Base-by-base conservation (phyloP, 805 yeast species). In the Wickerhamiella cacticola region DNA sequence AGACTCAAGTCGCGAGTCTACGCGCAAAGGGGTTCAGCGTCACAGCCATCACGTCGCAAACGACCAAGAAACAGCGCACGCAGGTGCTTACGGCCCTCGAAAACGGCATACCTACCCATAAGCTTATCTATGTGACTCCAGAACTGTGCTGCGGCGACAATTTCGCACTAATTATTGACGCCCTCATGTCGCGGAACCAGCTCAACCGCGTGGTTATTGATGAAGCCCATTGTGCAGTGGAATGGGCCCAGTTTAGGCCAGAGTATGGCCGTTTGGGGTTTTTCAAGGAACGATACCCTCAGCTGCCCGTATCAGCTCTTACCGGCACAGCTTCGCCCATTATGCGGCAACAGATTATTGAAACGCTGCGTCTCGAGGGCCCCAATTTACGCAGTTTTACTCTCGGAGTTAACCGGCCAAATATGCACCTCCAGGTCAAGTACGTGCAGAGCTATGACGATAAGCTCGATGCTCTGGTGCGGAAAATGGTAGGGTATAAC, bases 201-300 rank as follows among this genome's bases (percentile, higher is more conserved):
- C 66, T 92, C 41, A 92, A 95, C 0, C 69, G 97, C 44, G 73
- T 92, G 34, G 95, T 92, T 8, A 83, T 92, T 31, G 98, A 92
- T 65, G 98, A 86, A 61, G 98, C 98, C 0, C 98, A 92, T 66
- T 92, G 98, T 71, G 94, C 89, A 29, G 85, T 95, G 42, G 83
- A 92, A 12, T 92, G 98, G 98, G 98, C 98, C 12, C 97, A 89
- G 64, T 92, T 92, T 63, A 71, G 98, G 48, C 96, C 95, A 0
- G 97, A 92, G 63, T 92, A 92, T 64, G 85, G 88, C 52, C 80
- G 79, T 5, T 68, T 92, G 59, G 78, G 79, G 34, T 73, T 72
- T 54, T 80, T 92, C 64, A 84, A 86, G 56, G 64, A 67, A 13
- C 72, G 75, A 41, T 87, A 74, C 59, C 92, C 94, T 0, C 73